phyloP scores from a whole-genome alignment of 352 stramenopile species.

The Aphanomyces euteiches region DNA sequence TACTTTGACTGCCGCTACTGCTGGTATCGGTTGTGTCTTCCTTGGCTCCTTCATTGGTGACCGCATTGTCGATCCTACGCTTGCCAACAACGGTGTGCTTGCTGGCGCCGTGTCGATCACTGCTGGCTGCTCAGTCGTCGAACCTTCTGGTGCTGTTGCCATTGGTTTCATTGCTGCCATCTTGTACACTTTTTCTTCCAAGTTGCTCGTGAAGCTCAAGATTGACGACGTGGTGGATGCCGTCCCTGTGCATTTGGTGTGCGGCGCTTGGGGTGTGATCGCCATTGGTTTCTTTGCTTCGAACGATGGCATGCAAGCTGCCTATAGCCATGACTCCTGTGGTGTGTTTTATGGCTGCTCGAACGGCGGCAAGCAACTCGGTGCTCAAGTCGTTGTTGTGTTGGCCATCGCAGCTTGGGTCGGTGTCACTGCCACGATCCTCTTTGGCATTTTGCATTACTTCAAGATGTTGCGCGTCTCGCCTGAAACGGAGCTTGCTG shows the following conservation, averaged over 20 bases:
- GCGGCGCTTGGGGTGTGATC: slow-evolving; percentile 65
- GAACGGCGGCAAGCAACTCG: slow-evolving; percentile 33
- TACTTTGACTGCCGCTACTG: slow-evolving; percentile 58
- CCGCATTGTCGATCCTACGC: slow-evolving; percentile 42
- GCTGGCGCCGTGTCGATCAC: slow-evolving; percentile 76
- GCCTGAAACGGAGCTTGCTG: slow-evolving; percentile 72
- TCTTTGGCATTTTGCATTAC: slow-evolving; percentile 56
- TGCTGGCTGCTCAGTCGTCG: slow-evolving; percentile 59
- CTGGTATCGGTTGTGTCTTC: slow-evolving; percentile 54
- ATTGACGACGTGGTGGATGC: slow-evolving; percentile 86
- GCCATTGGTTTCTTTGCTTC: slow-evolving; percentile 67
- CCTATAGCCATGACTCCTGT: slow-evolving; percentile 31
- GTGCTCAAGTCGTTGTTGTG: slow-evolving; percentile 40
- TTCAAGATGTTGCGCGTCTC: slow-evolving; percentile 68
- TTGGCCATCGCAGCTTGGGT: slow-evolving; percentile 34
- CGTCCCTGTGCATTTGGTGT: slow-evolving; percentile 70
- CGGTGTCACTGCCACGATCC: slow-evolving; percentile 30
- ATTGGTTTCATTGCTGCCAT: slow-evolving; percentile 40
- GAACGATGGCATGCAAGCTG: slow-evolving; percentile 33
- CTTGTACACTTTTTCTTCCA: slow-evolving; percentile 60
- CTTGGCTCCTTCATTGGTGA: slow-evolving; percentile 38
- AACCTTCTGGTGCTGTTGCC: slow-evolving; percentile 57
- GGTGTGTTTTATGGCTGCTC: slow-evolving; percentile 40
- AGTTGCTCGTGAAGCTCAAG: slow-evolving; percentile 37
- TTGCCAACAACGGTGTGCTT: slow-evolving; percentile 66